Conservation (phyloP, 768 basidiomycete genomes). For the Daedalea quercina region DNA sequence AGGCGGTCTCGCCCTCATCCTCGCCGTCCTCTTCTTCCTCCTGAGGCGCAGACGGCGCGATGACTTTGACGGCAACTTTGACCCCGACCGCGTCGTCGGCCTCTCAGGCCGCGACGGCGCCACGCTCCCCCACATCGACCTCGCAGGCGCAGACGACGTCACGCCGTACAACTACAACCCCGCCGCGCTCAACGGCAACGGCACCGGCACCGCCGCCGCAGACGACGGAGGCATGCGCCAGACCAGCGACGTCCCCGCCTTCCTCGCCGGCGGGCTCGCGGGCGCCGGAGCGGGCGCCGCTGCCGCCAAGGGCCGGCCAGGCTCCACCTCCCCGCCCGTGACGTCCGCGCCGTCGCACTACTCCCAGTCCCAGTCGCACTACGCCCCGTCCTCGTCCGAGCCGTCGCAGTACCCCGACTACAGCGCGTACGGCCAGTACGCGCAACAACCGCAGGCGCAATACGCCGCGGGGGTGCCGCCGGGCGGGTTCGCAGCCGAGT, state of each 20-base stretch:
- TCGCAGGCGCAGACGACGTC: slow-evolving; percentile 13
- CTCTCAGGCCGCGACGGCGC: slow-evolving; percentile 19
- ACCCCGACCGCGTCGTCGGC: slow-evolving; percentile 36
- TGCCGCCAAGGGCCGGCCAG: neutral
- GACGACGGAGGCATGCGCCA: slow-evolving; percentile 22
- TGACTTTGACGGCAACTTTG: slow-evolving; percentile 46
- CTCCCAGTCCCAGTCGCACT: slow-evolving; percentile 12
- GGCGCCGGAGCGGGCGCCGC: slow-evolving; percentile 12
- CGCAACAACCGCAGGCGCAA: slow-evolving; percentile 8
- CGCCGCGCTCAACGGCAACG: slow-evolving; percentile 1
- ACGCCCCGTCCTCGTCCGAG: slow-evolving; percentile 15
- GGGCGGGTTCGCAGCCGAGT: slow-evolving; percentile 9
- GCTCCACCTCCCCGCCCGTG: slow-evolving; percentile 4
- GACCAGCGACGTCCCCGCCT: slow-evolving; percentile 15
- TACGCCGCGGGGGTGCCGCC: slow-evolving; percentile 4
- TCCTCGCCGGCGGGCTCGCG: slow-evolving; percentile 19
- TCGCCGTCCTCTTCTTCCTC: slow-evolving; percentile 19
- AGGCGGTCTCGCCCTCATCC: slow-evolving; percentile 20
- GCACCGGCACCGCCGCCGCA: neutral
- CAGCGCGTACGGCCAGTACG: slow-evolving; percentile 13
- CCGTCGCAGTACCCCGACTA: slow-evolving; percentile 14
- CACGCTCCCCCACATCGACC: slow-evolving; percentile 17
- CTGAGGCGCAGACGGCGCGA: slow-evolving; percentile 21
- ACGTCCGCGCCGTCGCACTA: slow-evolving; percentile 14
- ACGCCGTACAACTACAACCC: slow-evolving; percentile 19